Conservation (phyloP, 352 stramenopile species). For the Globisporangium viniferum region DNA sequence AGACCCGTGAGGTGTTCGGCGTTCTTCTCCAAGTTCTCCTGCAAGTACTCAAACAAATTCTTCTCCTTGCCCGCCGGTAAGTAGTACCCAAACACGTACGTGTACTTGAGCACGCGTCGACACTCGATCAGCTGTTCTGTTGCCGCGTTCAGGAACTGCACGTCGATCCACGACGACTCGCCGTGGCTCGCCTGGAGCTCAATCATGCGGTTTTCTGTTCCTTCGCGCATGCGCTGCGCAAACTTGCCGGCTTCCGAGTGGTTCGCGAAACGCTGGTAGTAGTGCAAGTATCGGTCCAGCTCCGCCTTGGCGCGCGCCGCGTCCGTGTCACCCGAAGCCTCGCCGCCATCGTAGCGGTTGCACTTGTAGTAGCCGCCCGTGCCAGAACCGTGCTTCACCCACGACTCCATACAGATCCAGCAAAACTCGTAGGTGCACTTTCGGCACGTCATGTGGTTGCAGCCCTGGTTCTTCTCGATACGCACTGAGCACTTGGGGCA, state of each 20-base stretch:
- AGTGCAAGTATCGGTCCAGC: conserved; percentile 99
- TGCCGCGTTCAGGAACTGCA: conserved; percentile 97
- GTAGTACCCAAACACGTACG: conserved; percentile 96
- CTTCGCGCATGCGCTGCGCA: conserved; percentile 94
- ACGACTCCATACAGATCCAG: conserved; percentile 97
- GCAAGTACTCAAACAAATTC: conserved; percentile 93
- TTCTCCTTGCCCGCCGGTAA: conserved; percentile 87
- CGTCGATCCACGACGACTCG: conserved; percentile 95
- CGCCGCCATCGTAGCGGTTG: conserved; percentile 94
- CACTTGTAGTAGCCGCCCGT: conserved; percentile 99
- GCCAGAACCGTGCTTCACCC: conserved; percentile 94
- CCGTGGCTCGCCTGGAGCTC: conserved; percentile 92
- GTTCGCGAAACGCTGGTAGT: conserved; percentile 98
- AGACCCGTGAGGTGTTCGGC: conserved; percentile 90
- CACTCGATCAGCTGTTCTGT: conserved; percentile 97
- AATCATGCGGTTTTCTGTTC: conserved; percentile 95
- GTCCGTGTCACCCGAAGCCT: conserved; percentile 65
- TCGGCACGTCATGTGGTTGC: conserved; percentile 99
- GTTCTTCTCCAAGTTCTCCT: conserved; percentile 94
- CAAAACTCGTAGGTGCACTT: conserved; percentile 96
- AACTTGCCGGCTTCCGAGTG: conserved; percentile 97
- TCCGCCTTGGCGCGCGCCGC: conserved; percentile 93
- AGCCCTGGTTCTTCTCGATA: conserved; percentile 99
- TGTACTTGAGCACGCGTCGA: conserved; percentile 98
- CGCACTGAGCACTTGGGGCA: conserved; percentile 98